Base-by-base conservation (phyloP, 495 filamentous ascomycete genomes). In the Penicillium salamii region DNA sequence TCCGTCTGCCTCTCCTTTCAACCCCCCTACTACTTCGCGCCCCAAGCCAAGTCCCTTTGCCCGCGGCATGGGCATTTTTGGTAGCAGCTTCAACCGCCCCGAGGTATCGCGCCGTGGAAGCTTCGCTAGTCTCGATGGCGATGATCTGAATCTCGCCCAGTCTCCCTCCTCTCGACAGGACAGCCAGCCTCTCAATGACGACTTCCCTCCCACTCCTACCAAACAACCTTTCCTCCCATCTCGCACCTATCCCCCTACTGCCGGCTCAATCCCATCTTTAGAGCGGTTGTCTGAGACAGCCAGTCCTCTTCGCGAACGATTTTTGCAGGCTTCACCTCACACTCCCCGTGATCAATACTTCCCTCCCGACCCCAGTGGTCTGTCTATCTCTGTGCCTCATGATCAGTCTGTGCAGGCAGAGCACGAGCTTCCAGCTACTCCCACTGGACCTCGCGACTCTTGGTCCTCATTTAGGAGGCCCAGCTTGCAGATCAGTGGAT, bases 131-230 rank as follows among this genome's bases (percentile, higher is more conserved):
- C 62, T 89, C 7, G 87, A 91, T 61, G 84, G 83, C 14, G 87
- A 92, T 47, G 89, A 95, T 3, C 62, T 68, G 45, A 65, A 62
- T 46, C 65, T 68, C 34, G 77, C 67, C 52, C 69, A 76, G 32
- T 86, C 81, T 6, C 82, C 83, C 12, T 76, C 77, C 28, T 77
- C 70, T 8, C 79, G 79, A 14, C 66, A 67, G 8, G 77, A 84
- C 35, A 83, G 80, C 52, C 82, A 85, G 54, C 72, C 78, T 3
- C 75, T 81, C 36, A 78, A 75, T 31, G 89, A 92, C 53, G 88
- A 95, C 17, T 70, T 95, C 19, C 91, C 91, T 18, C 91, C 91
- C 8, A 98, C 93, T 9, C 93, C 93, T 2, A 97, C 95, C 1
- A 97, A 95, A 68, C 86, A 84, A 54, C 63, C 77, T 13, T 75